Evolutionary conservation across 805 yeast species (phyloP), one percentile per base, ranked within the genome.

Genomic region (Maudiozyma bulderi): DNA sequence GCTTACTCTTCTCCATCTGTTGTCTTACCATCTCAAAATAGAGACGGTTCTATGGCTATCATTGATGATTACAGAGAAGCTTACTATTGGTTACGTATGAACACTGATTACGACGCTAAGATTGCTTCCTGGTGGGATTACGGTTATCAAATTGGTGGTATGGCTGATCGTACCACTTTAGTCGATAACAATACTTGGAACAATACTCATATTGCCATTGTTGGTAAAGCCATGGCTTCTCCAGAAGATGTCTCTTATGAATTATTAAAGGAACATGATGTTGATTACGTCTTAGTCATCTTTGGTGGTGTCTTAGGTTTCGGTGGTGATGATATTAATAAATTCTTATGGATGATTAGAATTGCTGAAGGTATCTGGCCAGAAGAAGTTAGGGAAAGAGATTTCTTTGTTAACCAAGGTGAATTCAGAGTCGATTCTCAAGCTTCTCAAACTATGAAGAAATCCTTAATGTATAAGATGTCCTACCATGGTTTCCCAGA

Each of bases 71-170:
- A 84, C 75, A 82, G 99, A 71, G 99, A 93, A 74, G 99, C 98
- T 9, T 93, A 93, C 73, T 93, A 91, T 68, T 93, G 99, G 99
- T 74, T 93, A 59, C 82, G 99, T 63, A 90, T 91, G 96, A 93
- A 93, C 72, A 93, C 99, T 0, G 81, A 86, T 3, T 96, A 93
- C 66, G 98, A 93, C 65, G 86, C 97, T 35, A 90, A 86, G 68
- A 85, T 93, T 52, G 88, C 95, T 84, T 84, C 97, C 9, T 93
- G 99, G 99, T 93, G 99, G 99, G 99, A 95, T 73, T 95, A 95
- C 64, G 99, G 99, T 48, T 93, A 93, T 70, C 99, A 93, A 73
- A 93, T 93, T 61, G 99, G 99, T 59, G 99, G 99, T 54, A 93
- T 93, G 98, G 99, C 99, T 43, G 99, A 93, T 70, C 81, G 99